Evolutionary conservation across 331 rosid genomes (phyloP).

Genomic region (Acacia pycnantha): DNA sequence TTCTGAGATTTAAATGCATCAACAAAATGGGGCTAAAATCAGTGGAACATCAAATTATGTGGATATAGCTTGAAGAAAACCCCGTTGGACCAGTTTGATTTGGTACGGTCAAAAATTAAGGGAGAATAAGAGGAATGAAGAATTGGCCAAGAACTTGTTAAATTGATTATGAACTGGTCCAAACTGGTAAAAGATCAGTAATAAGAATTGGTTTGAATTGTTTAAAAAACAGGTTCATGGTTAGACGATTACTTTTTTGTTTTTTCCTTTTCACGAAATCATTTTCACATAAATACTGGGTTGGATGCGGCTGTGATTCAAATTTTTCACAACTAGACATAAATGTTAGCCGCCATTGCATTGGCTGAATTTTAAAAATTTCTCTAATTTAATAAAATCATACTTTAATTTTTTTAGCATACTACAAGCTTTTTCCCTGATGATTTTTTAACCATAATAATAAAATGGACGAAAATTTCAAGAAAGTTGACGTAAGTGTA

Average conservation of each 20-base stretch:
- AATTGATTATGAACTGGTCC: not conserved
- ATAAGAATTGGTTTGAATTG: not conserved
- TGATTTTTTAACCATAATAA: not conserved
- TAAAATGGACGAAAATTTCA: not conserved
- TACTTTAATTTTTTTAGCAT: too few species aligned
- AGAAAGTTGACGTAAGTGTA: not conserved
- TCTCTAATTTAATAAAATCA: too few species aligned
- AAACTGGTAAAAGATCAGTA: not conserved
- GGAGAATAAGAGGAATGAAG: not conserved
- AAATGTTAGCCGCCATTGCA: too few species aligned
- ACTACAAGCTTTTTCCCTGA: not conserved
- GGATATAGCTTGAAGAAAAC: not conserved
- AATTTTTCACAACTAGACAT: too few species aligned
- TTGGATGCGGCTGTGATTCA: too few species aligned
- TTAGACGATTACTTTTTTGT: too few species aligned
- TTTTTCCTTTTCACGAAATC: not conserved
- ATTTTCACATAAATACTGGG: too few species aligned
- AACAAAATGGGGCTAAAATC: not conserved
- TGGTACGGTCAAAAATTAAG: not conserved
- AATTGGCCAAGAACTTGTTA: not conserved
- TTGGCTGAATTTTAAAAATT: too few species aligned
- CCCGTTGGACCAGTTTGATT: not conserved
- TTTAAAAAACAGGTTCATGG: not conserved
- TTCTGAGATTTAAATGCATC: not conserved
- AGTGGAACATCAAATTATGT: not conserved